A percentile compares a stretch with the other conserved stretches of the same genome.
These are phyloP conservation scores for Bromus sterilis DNA, from an alignment of 176 grass and related monocot genomes.

Conservation along the genomic window DNA sequence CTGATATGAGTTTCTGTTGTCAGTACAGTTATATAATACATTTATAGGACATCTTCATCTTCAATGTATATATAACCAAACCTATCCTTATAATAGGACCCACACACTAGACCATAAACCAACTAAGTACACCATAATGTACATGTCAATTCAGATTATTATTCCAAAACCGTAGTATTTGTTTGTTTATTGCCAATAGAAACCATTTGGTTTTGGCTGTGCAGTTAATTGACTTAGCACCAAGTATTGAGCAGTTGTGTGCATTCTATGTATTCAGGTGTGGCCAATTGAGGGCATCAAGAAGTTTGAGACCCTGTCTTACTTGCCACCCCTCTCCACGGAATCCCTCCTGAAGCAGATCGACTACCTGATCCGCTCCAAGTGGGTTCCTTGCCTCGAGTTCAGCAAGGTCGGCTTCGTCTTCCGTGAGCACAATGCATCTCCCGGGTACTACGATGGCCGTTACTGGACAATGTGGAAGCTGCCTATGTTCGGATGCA, in stretches of 20 bases:
- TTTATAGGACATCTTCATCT: not conserved
- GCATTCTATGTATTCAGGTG: not conserved
- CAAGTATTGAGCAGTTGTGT: not conserved
- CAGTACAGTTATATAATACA: not conserved
- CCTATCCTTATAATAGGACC: no score
- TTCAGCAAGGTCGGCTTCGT: not conserved
- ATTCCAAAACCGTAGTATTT: no score
- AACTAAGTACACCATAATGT: not conserved
- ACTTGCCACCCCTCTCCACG: not conserved
- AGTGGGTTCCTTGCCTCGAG: not conserved
- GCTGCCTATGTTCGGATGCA: not conserved
- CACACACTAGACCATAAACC: no score
- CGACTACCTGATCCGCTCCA: not conserved
- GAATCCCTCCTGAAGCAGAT: not conserved
- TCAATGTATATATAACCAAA: not conserved
- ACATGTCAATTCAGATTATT: not conserved
- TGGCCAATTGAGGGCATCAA: not conserved
- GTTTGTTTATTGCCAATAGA: not conserved
- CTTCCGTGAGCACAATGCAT: not conserved
- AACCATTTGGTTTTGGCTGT: not conserved
- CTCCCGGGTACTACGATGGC: not conserved
- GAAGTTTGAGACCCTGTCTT: not conserved
- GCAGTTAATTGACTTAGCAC: not conserved
- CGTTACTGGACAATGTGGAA: not conserved
- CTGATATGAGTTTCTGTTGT: not conserved